A percentile compares a stretch with the other conserved stretches of the same genome.
Conservation (phyloP, 108 stramenopile genomes). For the Nitzschia palea region DNA sequence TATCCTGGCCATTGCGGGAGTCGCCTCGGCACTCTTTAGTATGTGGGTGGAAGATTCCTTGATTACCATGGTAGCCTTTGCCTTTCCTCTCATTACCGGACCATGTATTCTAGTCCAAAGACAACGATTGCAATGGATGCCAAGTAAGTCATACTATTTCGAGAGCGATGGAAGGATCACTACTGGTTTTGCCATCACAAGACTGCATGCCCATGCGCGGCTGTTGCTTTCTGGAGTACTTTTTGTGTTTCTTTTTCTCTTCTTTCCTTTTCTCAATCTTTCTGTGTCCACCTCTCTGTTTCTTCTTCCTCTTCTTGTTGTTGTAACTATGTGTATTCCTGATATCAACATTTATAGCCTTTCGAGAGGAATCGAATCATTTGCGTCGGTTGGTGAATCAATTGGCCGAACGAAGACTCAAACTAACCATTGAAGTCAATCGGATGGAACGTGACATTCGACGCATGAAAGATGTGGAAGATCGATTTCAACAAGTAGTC, state of each 20-base stretch:
- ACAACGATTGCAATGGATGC: slow-evolving; percentile 24
- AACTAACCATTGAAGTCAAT: slow-evolving; percentile 12
- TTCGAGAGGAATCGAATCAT: slow-evolving; percentile 23
- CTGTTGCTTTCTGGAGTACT: no score
- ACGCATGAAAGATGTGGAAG: slow-evolving; percentile 23
- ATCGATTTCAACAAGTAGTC: slow-evolving; percentile 26
- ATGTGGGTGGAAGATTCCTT: slow-evolving; percentile 34
- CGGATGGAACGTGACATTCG: slow-evolving; percentile 29
- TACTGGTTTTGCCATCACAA: no score
- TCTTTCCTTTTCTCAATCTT: background rate
- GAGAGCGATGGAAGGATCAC: no score
- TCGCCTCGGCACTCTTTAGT: slow-evolving; percentile 18
- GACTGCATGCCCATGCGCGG: no score
- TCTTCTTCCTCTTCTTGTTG: background rate
- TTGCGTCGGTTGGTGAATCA: slow-evolving; percentile 20
- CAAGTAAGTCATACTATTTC: slow-evolving; percentile 16
- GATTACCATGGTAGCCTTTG: slow-evolving; percentile 28
- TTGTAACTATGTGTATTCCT: background rate
- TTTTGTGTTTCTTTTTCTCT: background rate
- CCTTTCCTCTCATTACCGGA: slow-evolving; percentile 30
- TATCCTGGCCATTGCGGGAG: slow-evolving; percentile 19
- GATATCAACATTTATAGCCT: slow-evolving; percentile 7
- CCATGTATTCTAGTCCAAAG: slow-evolving; percentile 34
- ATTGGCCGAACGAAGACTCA: slow-evolving; percentile 15
- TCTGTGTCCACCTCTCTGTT: background rate